Evolutionary conservation across 1,284 basidiomycete species (phyloP), one percentile per base, ranked within the genome.

Genomic region (Pholiota adiposa): DNA sequence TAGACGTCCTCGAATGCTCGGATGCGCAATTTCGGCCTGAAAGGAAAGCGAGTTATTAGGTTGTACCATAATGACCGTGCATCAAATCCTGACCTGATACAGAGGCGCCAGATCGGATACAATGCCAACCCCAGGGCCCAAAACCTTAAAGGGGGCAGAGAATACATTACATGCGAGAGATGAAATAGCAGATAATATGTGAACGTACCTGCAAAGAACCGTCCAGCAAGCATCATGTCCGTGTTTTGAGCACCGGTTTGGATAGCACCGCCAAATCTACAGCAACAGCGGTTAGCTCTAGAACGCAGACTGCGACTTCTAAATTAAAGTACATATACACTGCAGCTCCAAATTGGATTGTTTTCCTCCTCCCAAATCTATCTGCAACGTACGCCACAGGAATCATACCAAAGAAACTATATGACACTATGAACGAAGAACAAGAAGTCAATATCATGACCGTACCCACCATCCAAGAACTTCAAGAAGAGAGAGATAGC

Each of bases 171-270:
- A 6, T n/a, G n/a, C n/a, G n/a, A n/a, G n/a, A n/a, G n/a, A n/a
- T n/a, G n/a, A n/a, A n/a, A n/a, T n/a, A n/a, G n/a, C n/a, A n/a
- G n/a, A n/a, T 14, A 1, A 4, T 9, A 29, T 1, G 11, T 50
- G 27, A n/a, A 57, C 64, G 8, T 67, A 67, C 79, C 79, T 8
- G 84, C 85, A 59, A 87, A 82, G 76, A 87, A 87, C 2, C 86
- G 77, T 3, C 86, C 87, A 9, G 81, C 83, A 31, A 86, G 75
- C 83, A 89, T 87, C 75, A 83, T 83, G 54, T 79, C 80, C 69
- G 85, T 79, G 67, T 81, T 84, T 58, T 72, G 71, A 0, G 84
- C 83, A 6, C 75, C 81, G 0, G 83, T 82, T 64, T 83, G 82
- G 4, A 83, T 70, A 3, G 76, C 73, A 19, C 85, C 85, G 3